Conservation (phyloP, 345 rosid species). For the Linum trigynum region DNA sequence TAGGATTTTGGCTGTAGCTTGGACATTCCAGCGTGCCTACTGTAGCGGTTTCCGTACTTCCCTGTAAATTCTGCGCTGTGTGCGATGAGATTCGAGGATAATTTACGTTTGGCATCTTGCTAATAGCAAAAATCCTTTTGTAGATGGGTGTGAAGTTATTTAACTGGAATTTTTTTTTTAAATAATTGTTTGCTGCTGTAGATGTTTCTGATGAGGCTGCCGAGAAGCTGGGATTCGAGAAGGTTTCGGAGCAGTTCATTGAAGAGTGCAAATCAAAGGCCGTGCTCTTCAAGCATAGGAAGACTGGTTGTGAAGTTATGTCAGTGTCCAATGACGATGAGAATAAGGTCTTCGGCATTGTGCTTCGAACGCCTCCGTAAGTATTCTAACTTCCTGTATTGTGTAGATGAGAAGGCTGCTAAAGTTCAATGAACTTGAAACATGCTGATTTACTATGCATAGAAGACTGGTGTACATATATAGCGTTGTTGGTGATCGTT, state of each 20-base stretch:
- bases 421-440: no score
- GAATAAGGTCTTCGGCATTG: slow-evolving; percentile 81
- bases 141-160: background rate
- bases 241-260: slow-evolving; percentile 75
- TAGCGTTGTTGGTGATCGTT: background rate
- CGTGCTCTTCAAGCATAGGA: slow-evolving; percentile 74
- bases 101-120: background rate
- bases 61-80: background rate
- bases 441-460: background rate
- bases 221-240: slow-evolving; percentile 74
- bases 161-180: background rate
- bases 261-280: slow-evolving; percentile 89
- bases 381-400: slow-evolving; percentile 13
- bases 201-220: slow-evolving; percentile 56
- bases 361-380: slow-evolving; percentile 87
- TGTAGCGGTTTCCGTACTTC: background rate
- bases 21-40: background rate
- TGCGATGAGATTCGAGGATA: background rate
- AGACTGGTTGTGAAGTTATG: slow-evolving; percentile 86
- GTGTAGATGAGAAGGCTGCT: no score
- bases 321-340: slow-evolving; percentile 83
- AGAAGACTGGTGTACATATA: background rate
- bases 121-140: background rate
- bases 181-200: slow-evolving; percentile 13
- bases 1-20: background rate